Conservation (phyloP, 2,329 filamentous ascomycete species). For the Aspergillus eucalypticola region DNA sequence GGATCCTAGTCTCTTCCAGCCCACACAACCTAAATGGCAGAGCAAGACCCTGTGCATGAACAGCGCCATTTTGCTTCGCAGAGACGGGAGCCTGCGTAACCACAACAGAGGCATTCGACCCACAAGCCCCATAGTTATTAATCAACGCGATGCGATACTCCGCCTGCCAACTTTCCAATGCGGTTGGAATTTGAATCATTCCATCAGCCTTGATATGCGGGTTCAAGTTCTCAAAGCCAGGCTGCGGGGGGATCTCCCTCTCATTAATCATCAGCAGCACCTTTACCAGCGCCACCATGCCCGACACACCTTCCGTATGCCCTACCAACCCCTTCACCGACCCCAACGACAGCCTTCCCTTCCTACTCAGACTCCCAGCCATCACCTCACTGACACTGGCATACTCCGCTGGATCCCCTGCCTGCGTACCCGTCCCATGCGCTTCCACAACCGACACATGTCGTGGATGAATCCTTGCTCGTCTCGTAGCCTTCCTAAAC, state of each 20-base stretch:
- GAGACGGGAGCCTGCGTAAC: constrained; percentile 16
- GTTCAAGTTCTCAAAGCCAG: constrained; percentile 25
- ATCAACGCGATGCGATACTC: constrained; percentile 20
- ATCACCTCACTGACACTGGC: constrained; percentile 26
- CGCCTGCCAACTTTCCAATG: constrained; percentile 14
- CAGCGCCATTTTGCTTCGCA: not conserved
- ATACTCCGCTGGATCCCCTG: constrained; percentile 34
- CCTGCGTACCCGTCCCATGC: constrained; percentile 37
- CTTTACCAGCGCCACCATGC: constrained; percentile 34
- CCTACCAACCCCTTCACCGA: constrained; percentile 39
- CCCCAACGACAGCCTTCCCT: constrained; percentile 21
- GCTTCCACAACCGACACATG: constrained; percentile 37
- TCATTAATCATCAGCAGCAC: constrained; percentile 33
- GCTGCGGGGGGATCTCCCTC: constrained; percentile 21
- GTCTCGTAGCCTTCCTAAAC: constrained; percentile 28
- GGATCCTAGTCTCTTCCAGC: constrained; percentile 12
- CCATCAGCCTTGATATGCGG: constrained; percentile 16
- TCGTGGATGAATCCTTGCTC: constrained; percentile 24
- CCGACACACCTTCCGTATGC: constrained; percentile 37
- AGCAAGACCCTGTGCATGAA: not conserved
- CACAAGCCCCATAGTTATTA: constrained; percentile 31
- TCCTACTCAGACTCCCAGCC: constrained; percentile 11
- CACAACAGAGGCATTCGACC: constrained; percentile 30
- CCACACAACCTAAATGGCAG: constrained; percentile 21
- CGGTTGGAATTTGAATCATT: constrained; percentile 15